Percentiles rank a stretch among this genome's conserved stretches.
Conservation (phyloP, 768 basidiomycete genomes). For the Heimioporus sp. region DNA sequence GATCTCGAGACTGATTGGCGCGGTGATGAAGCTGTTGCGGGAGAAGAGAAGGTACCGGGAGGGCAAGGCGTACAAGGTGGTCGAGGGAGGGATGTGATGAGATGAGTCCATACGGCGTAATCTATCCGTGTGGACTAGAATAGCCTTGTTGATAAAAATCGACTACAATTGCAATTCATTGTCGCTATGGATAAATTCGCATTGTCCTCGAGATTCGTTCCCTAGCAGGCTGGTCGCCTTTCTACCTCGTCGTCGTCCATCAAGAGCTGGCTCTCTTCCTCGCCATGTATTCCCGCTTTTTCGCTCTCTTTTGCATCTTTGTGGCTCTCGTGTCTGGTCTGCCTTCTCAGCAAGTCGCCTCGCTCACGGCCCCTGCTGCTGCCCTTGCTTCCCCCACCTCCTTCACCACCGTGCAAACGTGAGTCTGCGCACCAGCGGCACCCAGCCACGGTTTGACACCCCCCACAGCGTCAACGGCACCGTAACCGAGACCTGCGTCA, state of each 20-base stretch:
- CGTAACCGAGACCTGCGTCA: constrained; percentile 56
- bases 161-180: no score
- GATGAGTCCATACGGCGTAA: not conserved
- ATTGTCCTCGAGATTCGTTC: not conserved
- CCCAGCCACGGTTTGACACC: not conserved
- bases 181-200: not conserved
- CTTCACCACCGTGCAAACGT: constrained; percentile 42
- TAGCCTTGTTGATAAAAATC: not conserved
- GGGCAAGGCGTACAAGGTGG: constrained; percentile 81
- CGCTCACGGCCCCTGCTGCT: constrained; percentile 14
- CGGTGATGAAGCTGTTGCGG: constrained; percentile 39
- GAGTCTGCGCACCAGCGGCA: constrained; percentile 16
- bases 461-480: constrained; percentile 45
- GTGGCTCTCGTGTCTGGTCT: constrained; percentile 25
- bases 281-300: constrained; percentile 23
- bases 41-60: constrained; percentile 49
- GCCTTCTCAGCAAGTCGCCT: constrained; percentile 27
- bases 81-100: constrained; percentile 68
- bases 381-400: constrained; percentile 33
- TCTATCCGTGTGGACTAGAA: not conserved
- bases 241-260: not conserved
- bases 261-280: constrained; percentile 40
- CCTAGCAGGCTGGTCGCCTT: constrained; percentile 9
- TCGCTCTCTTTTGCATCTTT: constrained; percentile 23
- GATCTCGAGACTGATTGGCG: constrained; percentile 55